phyloP scores from a whole-genome alignment of 805 yeast genomes.

The Pichia eremophila region DNA sequence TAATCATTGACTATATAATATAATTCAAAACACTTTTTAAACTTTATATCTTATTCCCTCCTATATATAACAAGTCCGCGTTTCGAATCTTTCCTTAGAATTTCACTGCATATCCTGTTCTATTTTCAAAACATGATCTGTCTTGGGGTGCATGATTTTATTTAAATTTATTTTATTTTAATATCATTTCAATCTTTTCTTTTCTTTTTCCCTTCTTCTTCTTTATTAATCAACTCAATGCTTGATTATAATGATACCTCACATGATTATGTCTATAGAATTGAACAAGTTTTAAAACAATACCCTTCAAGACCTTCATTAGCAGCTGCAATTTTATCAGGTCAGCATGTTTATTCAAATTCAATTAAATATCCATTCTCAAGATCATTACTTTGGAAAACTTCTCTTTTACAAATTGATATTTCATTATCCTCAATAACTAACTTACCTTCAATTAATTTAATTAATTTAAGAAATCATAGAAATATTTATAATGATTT shows the following conservation, averaged over 20 bases:
- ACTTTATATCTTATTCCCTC: too few species aligned
- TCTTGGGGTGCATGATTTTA: too few species aligned
- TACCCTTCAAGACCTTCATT: slow-evolving; percentile 7
- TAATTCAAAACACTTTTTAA: too few species aligned
- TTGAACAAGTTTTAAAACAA: neutral
- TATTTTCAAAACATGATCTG: too few species aligned
- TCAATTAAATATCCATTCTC: slow-evolving; percentile 8
- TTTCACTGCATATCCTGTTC: too few species aligned
- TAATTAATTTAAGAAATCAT: slow-evolving; percentile 13
- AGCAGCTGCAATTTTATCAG: slow-evolving; percentile 7
- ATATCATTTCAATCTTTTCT: neutral
- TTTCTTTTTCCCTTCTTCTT: neutral
- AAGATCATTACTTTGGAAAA: slow-evolving; percentile 16
- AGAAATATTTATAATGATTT: slow-evolving; percentile 14
- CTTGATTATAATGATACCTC: neutral
- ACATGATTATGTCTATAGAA: neutral
- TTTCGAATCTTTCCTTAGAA: too few species aligned
- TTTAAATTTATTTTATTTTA: too few species aligned
- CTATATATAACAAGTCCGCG: too few species aligned
- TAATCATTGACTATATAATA: too few species aligned
- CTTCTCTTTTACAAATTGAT: slow-evolving; percentile 9
- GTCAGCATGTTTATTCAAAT: slow-evolving; percentile 4
- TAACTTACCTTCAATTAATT: slow-evolving; percentile 10
- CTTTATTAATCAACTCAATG: neutral
- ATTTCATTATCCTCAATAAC: neutral